Percentiles rank a stretch among this genome's conserved stretches.
These are phyloP conservation scores for Cercospora beticola DNA, from an alignment of 2,329 filamentous ascomycete species.

Conservation along the genomic window DNA sequence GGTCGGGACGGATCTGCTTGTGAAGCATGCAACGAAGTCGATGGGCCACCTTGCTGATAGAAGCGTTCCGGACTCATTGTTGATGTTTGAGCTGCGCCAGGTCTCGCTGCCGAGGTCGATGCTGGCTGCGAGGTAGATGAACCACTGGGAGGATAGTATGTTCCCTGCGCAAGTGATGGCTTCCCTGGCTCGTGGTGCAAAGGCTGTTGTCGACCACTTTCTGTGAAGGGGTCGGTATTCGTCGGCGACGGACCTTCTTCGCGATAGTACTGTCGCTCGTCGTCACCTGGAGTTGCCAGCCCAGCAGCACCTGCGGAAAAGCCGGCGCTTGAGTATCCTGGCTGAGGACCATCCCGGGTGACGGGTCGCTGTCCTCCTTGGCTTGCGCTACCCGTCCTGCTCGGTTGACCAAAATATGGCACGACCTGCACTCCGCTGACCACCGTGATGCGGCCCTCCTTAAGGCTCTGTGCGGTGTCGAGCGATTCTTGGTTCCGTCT, in stretches of 20 bases:
- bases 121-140: conserved; percentile 18
- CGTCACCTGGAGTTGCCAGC: conserved; percentile 35
- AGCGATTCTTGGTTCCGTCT: conserved; percentile 90
- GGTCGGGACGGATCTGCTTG: conserved; percentile 23
- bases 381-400: conserved; percentile 44
- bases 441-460: conserved; percentile 81
- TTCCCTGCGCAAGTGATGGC: conserved; percentile 22
- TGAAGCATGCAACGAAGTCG: conserved; percentile 35
- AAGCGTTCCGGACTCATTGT: conserved; percentile 36
- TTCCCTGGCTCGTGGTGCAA: conserved; percentile 42
- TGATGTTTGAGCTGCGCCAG: conserved; percentile 15
- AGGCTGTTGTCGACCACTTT: conserved; percentile 43
- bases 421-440: conserved; percentile 94
- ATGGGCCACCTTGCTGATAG: conserved; percentile 48
- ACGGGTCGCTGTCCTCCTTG: conserved; percentile 38
- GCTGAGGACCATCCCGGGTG: conserved; percentile 39
- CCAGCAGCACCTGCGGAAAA: conserved; percentile 29
- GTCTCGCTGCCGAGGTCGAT: conserved; percentile 13
- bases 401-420: conserved; percentile 50
- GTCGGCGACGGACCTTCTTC: conserved; percentile 57
- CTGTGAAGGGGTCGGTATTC: conserved; percentile 63
- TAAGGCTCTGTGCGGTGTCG: conserved; percentile 78
- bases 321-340: conserved; percentile 32
- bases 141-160: conserved; percentile 20
- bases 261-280: conserved; percentile 49